phyloP scores from a whole-genome alignment of 2,329 filamentous ascomycete species.

The Aspergillus terreus region DNA sequence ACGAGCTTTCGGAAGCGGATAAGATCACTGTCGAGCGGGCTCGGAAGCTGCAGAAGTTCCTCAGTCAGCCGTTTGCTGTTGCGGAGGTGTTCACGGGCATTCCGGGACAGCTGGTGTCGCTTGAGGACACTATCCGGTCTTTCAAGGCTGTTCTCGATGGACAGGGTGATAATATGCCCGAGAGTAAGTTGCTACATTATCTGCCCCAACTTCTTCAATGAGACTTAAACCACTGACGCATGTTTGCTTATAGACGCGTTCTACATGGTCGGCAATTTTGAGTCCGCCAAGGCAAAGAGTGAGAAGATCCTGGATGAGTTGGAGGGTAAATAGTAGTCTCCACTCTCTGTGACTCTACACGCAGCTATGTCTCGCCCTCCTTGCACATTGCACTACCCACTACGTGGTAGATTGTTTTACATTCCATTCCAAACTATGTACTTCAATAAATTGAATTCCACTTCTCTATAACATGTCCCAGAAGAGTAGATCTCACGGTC shows the following conservation, averaged over 20 bases:
- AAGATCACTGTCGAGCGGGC: slow-evolving; percentile 99
- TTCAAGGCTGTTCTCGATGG: slow-evolving; percentile 97
- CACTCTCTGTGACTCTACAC: too few relatives aligned
- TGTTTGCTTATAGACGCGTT: slow-evolving; percentile 54
- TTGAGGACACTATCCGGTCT: slow-evolving; percentile 95
- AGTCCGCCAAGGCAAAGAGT: slow-evolving; percentile 90
- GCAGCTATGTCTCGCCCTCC: too few relatives aligned
- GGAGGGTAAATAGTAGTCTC: slow-evolving; percentile 47
- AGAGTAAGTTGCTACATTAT: slow-evolving; percentile 58
- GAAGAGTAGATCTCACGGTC: too few relatives aligned
- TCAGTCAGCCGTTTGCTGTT: slow-evolving; percentile 97
- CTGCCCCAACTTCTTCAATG: not conserved
- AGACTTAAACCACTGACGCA: slow-evolving; percentile 1
- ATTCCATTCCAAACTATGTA: too few relatives aligned
- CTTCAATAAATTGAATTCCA: too few relatives aligned
- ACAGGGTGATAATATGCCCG: slow-evolving; percentile 92
- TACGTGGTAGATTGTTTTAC: too few relatives aligned
- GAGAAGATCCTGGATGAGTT: slow-evolving; percentile 99
- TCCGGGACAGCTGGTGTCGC: slow-evolving; percentile 92
- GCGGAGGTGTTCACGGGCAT: slow-evolving; percentile 71
- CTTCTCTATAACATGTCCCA: too few relatives aligned
- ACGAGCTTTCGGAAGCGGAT: slow-evolving; percentile 97
- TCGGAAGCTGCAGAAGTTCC: slow-evolving; percentile 99
- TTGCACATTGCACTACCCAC: too few relatives aligned
- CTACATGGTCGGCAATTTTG: slow-evolving; percentile 99